A percentile compares a stretch with the other conserved stretches of the same genome.
These are phyloP conservation scores for Russula compacta DNA, from an alignment of 768 basidiomycete species.

Conservation along the genomic window DNA sequence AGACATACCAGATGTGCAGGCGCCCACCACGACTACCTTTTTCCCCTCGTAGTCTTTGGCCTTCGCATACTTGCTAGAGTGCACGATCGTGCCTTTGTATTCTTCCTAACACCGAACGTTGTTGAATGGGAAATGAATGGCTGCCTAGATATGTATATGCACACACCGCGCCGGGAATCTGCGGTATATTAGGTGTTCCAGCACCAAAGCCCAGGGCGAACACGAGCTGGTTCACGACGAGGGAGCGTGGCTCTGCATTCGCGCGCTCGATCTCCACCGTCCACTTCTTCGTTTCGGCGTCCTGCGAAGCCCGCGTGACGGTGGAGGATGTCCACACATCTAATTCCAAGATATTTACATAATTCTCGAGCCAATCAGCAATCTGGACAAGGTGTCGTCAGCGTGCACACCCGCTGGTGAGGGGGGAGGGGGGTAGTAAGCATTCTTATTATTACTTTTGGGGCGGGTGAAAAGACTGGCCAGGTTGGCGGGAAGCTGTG, in stretches of 20 bases:
- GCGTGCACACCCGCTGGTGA: not conserved
- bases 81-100: conserved; percentile 28
- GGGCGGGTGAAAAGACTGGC: conserved; percentile 26
- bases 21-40: conserved; percentile 34
- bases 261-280: conserved; percentile 15
- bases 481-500: conserved; percentile 29
- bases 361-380: conserved; percentile 60
- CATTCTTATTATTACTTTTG: conserved; percentile 21
- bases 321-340: conserved; percentile 49
- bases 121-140: not conserved
- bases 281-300: conserved; percentile 19
- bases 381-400: conserved; percentile 30
- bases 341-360: conserved; percentile 50
- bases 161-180: conserved; percentile 17
- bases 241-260: conserved; percentile 1
- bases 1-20: conserved; percentile 25
- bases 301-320: conserved; percentile 14
- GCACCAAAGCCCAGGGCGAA: conserved; percentile 29
- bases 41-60: conserved; percentile 29
- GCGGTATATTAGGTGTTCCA: conserved; percentile 27
- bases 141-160: not conserved
- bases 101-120: conserved; percentile 18
- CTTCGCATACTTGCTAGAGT: conserved; percentile 28
- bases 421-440: not conserved
- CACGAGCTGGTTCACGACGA: conserved; percentile 26